Evolutionary conservation across 2,329 filamentous ascomycete genomes (phyloP), one percentile per base, ranked within the genome.

Genomic region (Aspergillus bombycis): DNA sequence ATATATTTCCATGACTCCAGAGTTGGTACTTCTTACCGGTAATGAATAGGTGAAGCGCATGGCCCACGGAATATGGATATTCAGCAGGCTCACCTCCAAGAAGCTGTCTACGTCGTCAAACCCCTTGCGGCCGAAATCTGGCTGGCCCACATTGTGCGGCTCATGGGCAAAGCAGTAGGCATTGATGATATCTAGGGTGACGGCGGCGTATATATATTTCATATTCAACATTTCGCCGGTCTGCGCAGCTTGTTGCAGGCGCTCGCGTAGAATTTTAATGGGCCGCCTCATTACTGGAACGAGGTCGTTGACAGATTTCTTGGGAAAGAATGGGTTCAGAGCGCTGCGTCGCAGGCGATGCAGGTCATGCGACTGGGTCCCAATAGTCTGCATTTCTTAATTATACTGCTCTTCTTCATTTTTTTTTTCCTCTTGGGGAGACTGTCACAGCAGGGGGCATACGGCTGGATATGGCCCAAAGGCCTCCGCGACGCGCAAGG

Each of bases 111-210:
- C 30, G 36, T 62, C 61, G 38, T 62, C 61, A 30, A 62, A 62
- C 4, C 36, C n/a, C 30, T 62, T 62, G n/a, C 57, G 56, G 7
- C 57, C 61, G 28, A 62, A 62, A 28, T 62, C 61, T 10, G 56
- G 21, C 56, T 59, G 26, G 1, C 3, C 28, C 14, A 56, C 21
- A 19, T 57, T 46, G 2, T n/a, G n/a, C n/a, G 61, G 61, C 1
- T 59, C 57, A n/a, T 38, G 23, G 12, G 61, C 56, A 26, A 62
- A 62, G 50, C 56, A 59, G 30, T 59, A 59, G 16, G 54, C 56
- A 28, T 62, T 58, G 28, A 62, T 62, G 30, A 62, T 62, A 43
- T 62, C 61, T 28, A 58, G 43, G 16, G 62, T 58, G n/a, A 61
- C 58, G 5, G 58, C 36, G 3, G 36, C 54, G 55, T 55, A 64